These are phyloP conservation scores for Saccharomycopsis hybrid DNA, from an alignment of 1,139 yeast species.

Conservation along the genomic window DNA sequence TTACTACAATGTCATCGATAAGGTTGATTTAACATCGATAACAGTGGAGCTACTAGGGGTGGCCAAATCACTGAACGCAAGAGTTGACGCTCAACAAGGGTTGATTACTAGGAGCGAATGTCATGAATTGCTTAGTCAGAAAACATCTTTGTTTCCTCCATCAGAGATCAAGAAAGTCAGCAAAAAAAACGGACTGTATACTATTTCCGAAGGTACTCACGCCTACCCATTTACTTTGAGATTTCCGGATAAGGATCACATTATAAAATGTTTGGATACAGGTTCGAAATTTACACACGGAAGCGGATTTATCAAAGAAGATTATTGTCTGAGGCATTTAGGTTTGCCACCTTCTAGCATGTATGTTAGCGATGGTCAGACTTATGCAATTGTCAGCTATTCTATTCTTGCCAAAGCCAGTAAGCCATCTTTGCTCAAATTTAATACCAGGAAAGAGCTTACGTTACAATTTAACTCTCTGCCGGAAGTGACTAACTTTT, in stretches of 20 bases:
- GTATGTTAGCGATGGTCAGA: background rate
- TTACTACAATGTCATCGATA: conserved; percentile 1
- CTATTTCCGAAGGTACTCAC: background rate
- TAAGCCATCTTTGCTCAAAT: too few relatives aligned
- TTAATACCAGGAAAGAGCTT: too few relatives aligned
- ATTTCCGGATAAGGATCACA: background rate
- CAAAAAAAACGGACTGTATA: background rate
- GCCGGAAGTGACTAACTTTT: too few relatives aligned
- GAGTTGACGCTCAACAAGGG: background rate
- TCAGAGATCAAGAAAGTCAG: background rate
- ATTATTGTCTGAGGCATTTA: background rate
- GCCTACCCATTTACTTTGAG: background rate
- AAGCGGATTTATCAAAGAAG: background rate
- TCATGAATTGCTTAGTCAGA: background rate
- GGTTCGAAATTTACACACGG: background rate
- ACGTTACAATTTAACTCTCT: too few relatives aligned
- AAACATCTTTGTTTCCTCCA: background rate
- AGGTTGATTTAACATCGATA: background rate
- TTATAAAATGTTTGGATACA: background rate
- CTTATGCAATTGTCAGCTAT: background rate
- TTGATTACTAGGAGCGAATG: background rate
- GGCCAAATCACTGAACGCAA: background rate
- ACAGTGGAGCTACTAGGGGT: background rate
- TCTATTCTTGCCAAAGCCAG: background rate
- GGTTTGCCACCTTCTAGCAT: background rate